Base-by-base conservation (phyloP, 768 basidiomycete species). In the Chalciporus pseudorubinellus region DNA sequence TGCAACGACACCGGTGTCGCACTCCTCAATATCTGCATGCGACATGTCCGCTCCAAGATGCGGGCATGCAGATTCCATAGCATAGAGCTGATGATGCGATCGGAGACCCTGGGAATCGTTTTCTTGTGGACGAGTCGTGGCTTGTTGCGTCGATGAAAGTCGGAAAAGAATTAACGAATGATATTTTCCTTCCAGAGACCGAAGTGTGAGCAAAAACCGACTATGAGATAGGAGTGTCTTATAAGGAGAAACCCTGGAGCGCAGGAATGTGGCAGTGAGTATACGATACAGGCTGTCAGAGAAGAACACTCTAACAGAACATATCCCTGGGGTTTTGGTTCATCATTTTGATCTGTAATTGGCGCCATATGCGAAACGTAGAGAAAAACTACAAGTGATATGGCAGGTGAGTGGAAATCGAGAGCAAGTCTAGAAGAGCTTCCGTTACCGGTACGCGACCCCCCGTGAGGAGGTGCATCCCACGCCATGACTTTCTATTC, bases 31-130 rank as follows among this genome's bases (percentile, higher is more conserved):
- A 36, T 87, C 86, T 1, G 87, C 87, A 71, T 89, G 86, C 13
- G 84, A 85, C 67, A 90, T 74, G 49, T 90, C 87, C 19, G 87
- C 88, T 36, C 88, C 87, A 8, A 90, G 75, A 70, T 92, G 89
- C 4, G 89, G 89, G 64, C 89, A 91, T 10, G 76, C 80, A 5
- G 85, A 80, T 66, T 91, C 88, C 88, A 92, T 91, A 8, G 80
- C 82, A 62, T 89, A 91, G 12, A 90, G 72, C 57, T 88, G 70
- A 44, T 57, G 18, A 31, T 38, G 34, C 16, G 34, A 28, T 20
- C 31, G 42, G 21, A 46, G 44, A 39, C 18, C n/a, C 20, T 4
- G 22, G 44, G 34, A 16, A 39, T 24, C 18, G 46, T 39, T 11
- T 24, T 10, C n/a, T 29, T 42, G n/a, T 58, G 43, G 58, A 21